These are phyloP conservation scores for Penicillium corylophilum DNA, from an alignment of 2,329 filamentous ascomycete genomes.

Conservation along the genomic window DNA sequence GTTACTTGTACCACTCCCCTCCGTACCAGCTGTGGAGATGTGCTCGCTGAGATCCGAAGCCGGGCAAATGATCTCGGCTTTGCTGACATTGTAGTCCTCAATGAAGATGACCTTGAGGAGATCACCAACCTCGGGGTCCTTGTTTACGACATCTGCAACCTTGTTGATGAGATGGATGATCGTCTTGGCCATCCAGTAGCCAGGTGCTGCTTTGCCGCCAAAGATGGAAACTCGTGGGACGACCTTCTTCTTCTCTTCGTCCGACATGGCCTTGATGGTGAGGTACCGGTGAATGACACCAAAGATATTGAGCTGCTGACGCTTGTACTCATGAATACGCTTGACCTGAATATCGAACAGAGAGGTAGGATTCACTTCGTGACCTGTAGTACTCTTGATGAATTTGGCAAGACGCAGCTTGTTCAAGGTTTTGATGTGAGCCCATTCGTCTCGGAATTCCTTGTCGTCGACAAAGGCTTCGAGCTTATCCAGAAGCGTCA, in stretches of 20 bases:
- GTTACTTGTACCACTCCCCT: conserved; percentile 86
- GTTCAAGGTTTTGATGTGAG: conserved; percentile 94
- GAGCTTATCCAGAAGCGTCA: conserved; percentile 81
- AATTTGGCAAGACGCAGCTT: conserved; percentile 89
- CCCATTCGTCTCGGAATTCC: conserved; percentile 89
- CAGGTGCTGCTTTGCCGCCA: conserved; percentile 94
- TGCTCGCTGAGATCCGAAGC: conserved; percentile 97
- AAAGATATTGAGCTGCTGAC: conserved; percentile 98
- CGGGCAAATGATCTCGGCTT: conserved; percentile 93
- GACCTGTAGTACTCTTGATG: conserved; percentile 77
- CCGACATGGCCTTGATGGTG: conserved; percentile 77
- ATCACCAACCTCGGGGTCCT: conserved; percentile 87
- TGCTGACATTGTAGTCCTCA: conserved; percentile 98
- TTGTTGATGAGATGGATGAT: conserved; percentile 96
- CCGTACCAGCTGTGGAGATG: conserved; percentile 95
- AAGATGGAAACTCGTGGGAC: conserved; percentile 91
- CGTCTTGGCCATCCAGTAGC: conserved; percentile 99
- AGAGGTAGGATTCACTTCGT: conserved; percentile 80
- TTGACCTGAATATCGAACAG: conserved; percentile 98
- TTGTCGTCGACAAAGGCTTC: conserved; percentile 83
- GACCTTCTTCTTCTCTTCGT: conserved; percentile 82
- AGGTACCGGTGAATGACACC: conserved; percentile 95
- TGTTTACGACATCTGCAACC: conserved; percentile 87
- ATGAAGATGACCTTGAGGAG: conserved; percentile 95
- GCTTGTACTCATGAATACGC: conserved; percentile 99